Evolutionary conservation across 176 grass and related monocot species (phyloP).

Genomic region (Eleusine coracana): DNA sequence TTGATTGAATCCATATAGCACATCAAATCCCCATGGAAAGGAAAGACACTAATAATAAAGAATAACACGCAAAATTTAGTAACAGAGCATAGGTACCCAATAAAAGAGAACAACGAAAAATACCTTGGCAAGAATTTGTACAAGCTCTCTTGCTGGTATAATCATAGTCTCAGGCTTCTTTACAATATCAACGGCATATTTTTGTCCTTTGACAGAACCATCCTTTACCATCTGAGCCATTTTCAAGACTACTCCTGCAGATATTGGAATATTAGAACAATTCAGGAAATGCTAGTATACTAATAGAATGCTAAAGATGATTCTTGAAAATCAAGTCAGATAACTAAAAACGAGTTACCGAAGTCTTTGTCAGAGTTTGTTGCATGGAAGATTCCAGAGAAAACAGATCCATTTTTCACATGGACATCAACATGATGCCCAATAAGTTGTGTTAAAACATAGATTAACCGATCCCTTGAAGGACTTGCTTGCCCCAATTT

Average conservation of each 20-base stretch:
- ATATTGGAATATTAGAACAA: conserved; percentile 10
- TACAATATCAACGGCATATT: conserved; percentile 46
- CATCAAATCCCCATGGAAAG: conserved; percentile 17
- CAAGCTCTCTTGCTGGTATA: conserved; percentile 79
- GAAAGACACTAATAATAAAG: neutral
- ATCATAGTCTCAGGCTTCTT: conserved; percentile 87
- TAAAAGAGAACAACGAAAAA: conserved; percentile 5
- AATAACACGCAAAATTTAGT: neutral
- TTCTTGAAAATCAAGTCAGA: conserved; percentile 5
- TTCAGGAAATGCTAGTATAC: neutral
- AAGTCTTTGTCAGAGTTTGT: conserved; percentile 89
- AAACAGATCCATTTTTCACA: conserved; percentile 92
- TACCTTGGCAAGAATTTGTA: conserved; percentile 92
- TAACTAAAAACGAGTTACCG: conserved; percentile 47
- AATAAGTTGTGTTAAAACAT: conserved; percentile 71
- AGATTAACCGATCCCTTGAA: conserved; percentile 77
- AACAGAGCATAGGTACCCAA: neutral
- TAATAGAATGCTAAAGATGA: neutral
- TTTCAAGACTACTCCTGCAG: conserved; percentile 83
- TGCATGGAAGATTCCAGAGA: conserved; percentile 96
- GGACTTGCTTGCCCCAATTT: conserved; percentile 55
- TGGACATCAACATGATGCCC: conserved; percentile 85
- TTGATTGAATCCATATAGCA: conserved; percentile 15
- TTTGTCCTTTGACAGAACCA: conserved; percentile 61
- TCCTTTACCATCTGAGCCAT: conserved; percentile 91